These are phyloP conservation scores for Hypoxylon subgilvum DNA, from an alignment of 495 filamentous ascomycete genomes.

Conservation along the genomic window DNA sequence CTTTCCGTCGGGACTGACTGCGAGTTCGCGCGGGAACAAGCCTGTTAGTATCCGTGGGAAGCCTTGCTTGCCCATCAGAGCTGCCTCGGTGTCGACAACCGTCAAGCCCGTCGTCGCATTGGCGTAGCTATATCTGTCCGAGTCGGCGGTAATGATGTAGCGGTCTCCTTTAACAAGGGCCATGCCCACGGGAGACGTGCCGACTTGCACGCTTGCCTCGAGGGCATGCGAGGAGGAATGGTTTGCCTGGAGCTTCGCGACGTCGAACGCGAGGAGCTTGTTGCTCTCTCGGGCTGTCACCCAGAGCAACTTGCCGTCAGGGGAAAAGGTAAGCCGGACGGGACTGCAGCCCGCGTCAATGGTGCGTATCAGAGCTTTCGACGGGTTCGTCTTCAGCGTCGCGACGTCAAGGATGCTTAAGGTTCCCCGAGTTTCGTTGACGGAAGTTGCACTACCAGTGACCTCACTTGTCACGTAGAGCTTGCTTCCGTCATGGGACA, in stretches of 20 bases:
- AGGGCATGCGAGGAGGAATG: constrained; percentile 39
- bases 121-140: constrained; percentile 22
- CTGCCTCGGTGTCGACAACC: constrained; percentile 36
- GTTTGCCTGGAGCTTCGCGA: constrained; percentile 31
- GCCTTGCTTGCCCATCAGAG: constrained; percentile 25
- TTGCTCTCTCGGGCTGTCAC: constrained; percentile 34
- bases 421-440: constrained; percentile 21
- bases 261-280: constrained; percentile 34
- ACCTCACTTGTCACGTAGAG: constrained; percentile 36
- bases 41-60: constrained; percentile 26
- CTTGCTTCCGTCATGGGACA: constrained; percentile 28
- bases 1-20: constrained; percentile 32
- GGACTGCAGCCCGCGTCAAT: constrained; percentile 27
- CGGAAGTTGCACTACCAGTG: background rate
- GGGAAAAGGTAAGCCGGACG: constrained; percentile 30
- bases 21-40: constrained; percentile 31
- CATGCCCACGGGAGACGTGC: constrained; percentile 36
- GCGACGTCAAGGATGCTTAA: constrained; percentile 22
- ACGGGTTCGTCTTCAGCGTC: constrained; percentile 28
- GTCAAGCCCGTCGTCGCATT: constrained; percentile 36
- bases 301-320: constrained; percentile 22
- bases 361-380: constrained; percentile 23
- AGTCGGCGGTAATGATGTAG: constrained; percentile 33
- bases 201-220: constrained; percentile 36
- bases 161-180: constrained; percentile 20